Percentiles rank a stretch among this genome's conserved stretches.
Conservation (phyloP, 108 stramenopile genomes). For the Schizochytrium sp. region DNA sequence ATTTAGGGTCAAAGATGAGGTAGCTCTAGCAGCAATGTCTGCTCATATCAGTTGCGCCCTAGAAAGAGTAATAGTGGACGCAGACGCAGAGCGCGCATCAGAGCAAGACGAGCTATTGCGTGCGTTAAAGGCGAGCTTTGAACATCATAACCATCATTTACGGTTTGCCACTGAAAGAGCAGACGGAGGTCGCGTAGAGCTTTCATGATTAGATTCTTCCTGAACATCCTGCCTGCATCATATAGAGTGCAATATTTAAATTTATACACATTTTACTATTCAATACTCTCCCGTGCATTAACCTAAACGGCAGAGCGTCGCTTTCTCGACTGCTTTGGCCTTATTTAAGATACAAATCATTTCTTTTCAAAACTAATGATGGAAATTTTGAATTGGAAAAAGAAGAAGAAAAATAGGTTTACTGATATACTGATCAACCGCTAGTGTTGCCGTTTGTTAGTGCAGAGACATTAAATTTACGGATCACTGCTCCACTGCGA, state of each 20-base stretch:
- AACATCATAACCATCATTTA: conserved; percentile 40
- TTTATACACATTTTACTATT: no score
- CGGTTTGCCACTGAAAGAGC: conserved; percentile 48
- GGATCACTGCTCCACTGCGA: conserved; percentile 36
- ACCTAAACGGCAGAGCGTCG: no score
- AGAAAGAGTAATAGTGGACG: conserved; percentile 15
- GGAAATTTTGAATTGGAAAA: no score
- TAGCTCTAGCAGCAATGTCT: conserved; percentile 54
- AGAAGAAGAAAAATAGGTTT: no score
- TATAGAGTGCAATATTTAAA: no score
- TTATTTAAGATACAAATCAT: no score
- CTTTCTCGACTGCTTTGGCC: no score
- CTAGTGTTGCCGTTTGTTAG: no score
- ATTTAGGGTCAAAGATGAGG: conserved; percentile 46
- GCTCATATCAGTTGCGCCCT: conserved; percentile 50
- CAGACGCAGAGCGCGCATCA: neutral
- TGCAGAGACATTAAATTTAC: conserved; percentile 20
- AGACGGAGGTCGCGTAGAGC: conserved; percentile 12
- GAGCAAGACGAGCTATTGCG: conserved; percentile 36
- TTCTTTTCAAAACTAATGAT: no score
- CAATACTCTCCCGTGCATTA: no score
- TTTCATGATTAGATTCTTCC: neutral
- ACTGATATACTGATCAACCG: no score
- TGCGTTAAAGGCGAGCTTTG: conserved; percentile 31
- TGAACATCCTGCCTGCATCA: neutral